These are phyloP conservation scores for Penicillium aurantiogriseum DNA, from an alignment of 2,329 filamentous ascomycete genomes.

Conservation along the genomic window DNA sequence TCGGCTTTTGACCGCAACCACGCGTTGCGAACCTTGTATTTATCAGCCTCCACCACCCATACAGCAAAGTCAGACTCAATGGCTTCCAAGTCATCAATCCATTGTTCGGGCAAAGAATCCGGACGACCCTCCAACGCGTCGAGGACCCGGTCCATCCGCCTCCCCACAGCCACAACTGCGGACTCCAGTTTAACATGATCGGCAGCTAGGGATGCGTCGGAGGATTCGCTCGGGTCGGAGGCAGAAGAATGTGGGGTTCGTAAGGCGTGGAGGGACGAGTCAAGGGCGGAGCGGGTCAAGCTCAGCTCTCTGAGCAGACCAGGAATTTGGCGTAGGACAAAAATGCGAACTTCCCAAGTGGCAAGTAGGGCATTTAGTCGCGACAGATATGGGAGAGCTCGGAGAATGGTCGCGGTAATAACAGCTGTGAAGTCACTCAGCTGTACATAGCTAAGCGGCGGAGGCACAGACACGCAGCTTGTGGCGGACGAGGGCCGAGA, in stretches of 20 bases:
- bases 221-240: constrained; percentile 26
- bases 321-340: constrained; percentile 72
- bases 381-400: constrained; percentile 77
- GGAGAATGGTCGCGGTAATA: constrained; percentile 86
- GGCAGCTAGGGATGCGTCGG: constrained; percentile 41
- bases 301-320: constrained; percentile 63
- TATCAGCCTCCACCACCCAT: constrained; percentile 78
- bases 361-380: constrained; percentile 70
- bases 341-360: constrained; percentile 73
- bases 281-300: constrained; percentile 35
- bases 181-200: constrained; percentile 59
- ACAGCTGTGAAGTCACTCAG: constrained; percentile 90
- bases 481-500: constrained; percentile 53
- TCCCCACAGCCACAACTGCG: constrained; percentile 68
- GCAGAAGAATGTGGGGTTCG: constrained; percentile 26
- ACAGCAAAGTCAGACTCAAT: constrained; percentile 74
- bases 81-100: constrained; percentile 82
- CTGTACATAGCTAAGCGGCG: constrained; percentile 57
- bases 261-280: constrained; percentile 34
- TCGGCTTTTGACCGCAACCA: constrained; percentile 31
- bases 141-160: constrained; percentile 77
- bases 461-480: constrained; percentile 44
- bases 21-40: constrained; percentile 68
- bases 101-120: constrained; percentile 79
- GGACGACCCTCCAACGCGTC: constrained; percentile 79